Evolutionary conservation across 306 rosid species (phyloP).

Genomic region (Cucurbita ficifolia): DNA sequence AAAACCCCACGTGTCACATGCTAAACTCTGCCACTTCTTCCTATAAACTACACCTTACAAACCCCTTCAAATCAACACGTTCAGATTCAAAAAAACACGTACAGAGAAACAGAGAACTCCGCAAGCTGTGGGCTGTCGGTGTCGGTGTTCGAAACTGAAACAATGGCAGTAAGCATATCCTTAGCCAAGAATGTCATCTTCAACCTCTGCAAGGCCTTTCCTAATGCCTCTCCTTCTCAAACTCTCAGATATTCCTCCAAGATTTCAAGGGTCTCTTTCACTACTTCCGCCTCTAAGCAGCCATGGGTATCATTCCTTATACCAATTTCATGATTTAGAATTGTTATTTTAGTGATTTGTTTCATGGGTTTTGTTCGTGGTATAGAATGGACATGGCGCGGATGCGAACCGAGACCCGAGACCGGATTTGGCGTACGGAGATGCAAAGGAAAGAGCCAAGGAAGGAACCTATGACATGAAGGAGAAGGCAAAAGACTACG

Average conservation of each 20-base stretch:
- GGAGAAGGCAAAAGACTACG: constrained; percentile 11
- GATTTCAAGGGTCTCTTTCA: constrained; percentile 36
- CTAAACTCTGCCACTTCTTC: background rate
- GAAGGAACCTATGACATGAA: constrained; percentile 4
- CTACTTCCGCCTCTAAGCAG: constrained; percentile 26
- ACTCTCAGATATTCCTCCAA: constrained; percentile 18
- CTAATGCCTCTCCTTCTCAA: constrained; percentile 20
- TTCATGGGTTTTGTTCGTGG: background rate
- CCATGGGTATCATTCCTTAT: constrained; percentile 17
- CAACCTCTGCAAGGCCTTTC: constrained; percentile 40
- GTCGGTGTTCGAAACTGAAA: background rate
- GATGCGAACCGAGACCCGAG: constrained; percentile 22
- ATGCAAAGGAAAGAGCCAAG: constrained; percentile 12
- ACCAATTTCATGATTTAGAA: no score
- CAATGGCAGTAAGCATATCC: constrained; percentile 35
- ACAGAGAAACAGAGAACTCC: background rate
- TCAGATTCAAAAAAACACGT: background rate
- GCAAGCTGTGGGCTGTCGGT: background rate
- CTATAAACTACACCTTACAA: background rate
- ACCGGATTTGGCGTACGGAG: constrained; percentile 9
- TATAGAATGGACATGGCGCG: constrained; percentile 28
- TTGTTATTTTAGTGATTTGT: no score
- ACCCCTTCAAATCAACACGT: background rate
- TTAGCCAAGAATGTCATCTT: constrained; percentile 26
- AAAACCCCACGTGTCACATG: constrained; percentile 6